Conservation (phyloP, 1,139 yeast species). For the Saccharomyces hybrid region DNA sequence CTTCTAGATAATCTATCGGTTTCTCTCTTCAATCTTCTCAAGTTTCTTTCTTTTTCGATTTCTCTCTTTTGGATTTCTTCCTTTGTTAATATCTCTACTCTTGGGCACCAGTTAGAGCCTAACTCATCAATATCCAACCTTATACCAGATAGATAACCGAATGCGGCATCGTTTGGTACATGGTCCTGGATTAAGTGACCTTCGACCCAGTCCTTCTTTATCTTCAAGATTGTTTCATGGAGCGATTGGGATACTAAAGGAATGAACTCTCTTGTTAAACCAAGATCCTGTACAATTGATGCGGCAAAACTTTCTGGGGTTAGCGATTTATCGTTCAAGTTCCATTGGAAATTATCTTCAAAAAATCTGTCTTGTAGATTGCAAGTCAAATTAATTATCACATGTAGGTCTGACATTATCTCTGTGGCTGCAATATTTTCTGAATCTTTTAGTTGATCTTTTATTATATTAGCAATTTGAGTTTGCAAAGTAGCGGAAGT, state of each 20-base stretch:
- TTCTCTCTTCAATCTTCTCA: conserved; percentile 88
- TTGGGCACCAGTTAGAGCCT: conserved; percentile 84
- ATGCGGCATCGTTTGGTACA: conserved; percentile 51
- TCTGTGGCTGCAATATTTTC: conserved; percentile 51
- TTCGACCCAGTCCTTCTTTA: conserved; percentile 80
- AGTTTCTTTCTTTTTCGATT: conserved; percentile 86
- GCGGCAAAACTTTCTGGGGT: conserved; percentile 84
- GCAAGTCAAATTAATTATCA: conserved; percentile 72
- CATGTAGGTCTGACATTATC: conserved; percentile 62
- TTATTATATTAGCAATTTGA: conserved; percentile 63
- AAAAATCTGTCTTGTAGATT: conserved; percentile 75
- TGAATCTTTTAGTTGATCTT: conserved; percentile 73
- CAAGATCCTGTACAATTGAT: conserved; percentile 75
- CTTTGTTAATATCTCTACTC: conserved; percentile 74
- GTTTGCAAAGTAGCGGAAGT: conserved; percentile 42
- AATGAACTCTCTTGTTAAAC: conserved; percentile 73
- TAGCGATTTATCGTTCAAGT: conserved; percentile 41
- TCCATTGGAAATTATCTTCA: conserved; percentile 96
- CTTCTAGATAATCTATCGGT: conserved; percentile 44
- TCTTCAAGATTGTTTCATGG: conserved; percentile 67
- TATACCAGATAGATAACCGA: conserved; percentile 55
- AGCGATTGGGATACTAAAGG: conserved; percentile 87
- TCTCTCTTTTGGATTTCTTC: conserved; percentile 94
- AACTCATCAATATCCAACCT: conserved; percentile 51
- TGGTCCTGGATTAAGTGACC: conserved; percentile 56